Conservation (phyloP, 1,284 basidiomycete species). For the Ganoderma sinense region DNA sequence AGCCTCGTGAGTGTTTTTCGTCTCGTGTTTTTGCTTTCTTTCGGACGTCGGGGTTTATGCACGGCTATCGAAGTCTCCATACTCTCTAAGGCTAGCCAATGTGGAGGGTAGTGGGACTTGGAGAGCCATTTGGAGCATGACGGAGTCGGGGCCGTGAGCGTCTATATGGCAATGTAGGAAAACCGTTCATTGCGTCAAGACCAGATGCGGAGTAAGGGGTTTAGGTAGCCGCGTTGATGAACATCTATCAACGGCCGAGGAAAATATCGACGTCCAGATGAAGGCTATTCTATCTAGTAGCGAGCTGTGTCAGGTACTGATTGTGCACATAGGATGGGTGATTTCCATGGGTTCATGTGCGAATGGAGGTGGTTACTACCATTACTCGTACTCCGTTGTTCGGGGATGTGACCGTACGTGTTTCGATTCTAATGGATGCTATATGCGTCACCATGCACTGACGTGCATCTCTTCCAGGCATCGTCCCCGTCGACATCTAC, state of each 20-base stretch:
- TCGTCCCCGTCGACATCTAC: constrained; percentile 98
- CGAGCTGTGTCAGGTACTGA: background rate
- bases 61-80: background rate
- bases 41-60: constrained; percentile 7
- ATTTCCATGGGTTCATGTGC: constrained; percentile 99
- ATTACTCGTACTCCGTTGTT: constrained; percentile 99
- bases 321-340: constrained; percentile 80
- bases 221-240: background rate
- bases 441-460: constrained; percentile 6
- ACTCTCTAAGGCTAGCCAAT: background rate
- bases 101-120: background rate
- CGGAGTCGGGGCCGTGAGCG: background rate
- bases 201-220: background rate
- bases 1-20: constrained; percentile 68
- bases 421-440: constrained; percentile 7
- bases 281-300: background rate
- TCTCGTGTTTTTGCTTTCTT: constrained; percentile 13
- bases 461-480: constrained; percentile 54
- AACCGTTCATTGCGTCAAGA: background rate
- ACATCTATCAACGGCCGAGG: background rate
- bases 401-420: constrained; percentile 95
- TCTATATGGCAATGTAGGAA: background rate
- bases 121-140: background rate
- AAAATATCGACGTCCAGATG: background rate
- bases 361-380: constrained; percentile 98